Evolutionary conservation across 164 flowering plant genomes (phyloP), one percentile per base, ranked within the genome.

Genomic region (Dillenia turbinata): DNA sequence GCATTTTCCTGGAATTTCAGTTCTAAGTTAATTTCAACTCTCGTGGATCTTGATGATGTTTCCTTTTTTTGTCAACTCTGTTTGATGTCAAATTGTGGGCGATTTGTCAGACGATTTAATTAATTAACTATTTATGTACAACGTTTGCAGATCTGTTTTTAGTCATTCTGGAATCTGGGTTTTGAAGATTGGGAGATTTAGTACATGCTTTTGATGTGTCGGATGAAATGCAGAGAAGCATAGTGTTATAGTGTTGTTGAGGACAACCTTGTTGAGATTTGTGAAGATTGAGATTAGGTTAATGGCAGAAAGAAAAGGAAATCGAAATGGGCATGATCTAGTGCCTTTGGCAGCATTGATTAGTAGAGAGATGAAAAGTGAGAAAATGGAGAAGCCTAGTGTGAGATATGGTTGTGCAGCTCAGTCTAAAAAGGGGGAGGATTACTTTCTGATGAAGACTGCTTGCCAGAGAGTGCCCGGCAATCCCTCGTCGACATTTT

Each of bases 281-380:
- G 40, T 33, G 40, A 33, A 6, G 6, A 33, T 33, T 33, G 40
- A 33, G 40, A 33, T 33, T 33, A 6, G 40, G 5, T 33, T 33
- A 33, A 83, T 81, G 89, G 86, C 82, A 13, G 78, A 85, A 0
- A 55, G 82, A 40, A 85, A 77, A 61, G 84, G 76, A 54, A 74
- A 79, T 63, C 70, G 71, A 11, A 53, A 47, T 48, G 74, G 69
- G 52, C 77, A 74, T 10, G 72, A 75, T 74, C 78, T 87, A 14
- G 82, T 87, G 56, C 90, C 94, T 40, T 75, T 88, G 47, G 94
- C 90, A 57, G 79, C 85, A 13, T 67, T 88, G 69, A 79, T 88
- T n/a, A 77, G 81, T 59, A 77, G 79, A 64, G 94, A 88, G 73
- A 57, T 84, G 75, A 81, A 47, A 73, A 81, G 49, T 59, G 94